phyloP scores from a whole-genome alignment of 768 basidiomycete genomes.

The Tulasnella calospora region DNA sequence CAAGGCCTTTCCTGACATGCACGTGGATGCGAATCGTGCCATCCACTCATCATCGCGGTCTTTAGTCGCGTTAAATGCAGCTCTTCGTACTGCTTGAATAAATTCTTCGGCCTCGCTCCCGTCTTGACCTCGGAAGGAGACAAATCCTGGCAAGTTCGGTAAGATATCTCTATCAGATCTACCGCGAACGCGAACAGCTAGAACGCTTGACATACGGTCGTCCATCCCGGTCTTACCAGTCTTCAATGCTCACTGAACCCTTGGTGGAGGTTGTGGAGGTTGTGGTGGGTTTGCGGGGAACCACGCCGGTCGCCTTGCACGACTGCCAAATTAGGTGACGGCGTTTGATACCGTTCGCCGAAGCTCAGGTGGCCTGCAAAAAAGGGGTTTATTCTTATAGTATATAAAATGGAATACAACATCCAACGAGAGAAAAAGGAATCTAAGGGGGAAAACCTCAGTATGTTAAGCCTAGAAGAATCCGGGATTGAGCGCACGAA shows the following conservation, averaged over 20 bases:
- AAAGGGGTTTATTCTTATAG: too few species aligned
- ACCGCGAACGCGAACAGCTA: background rate
- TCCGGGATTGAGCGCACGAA: too few species aligned
- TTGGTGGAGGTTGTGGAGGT: background rate
- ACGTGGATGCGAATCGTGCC: background rate
- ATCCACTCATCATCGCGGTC: background rate
- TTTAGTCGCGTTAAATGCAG: background rate
- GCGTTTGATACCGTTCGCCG: too few species aligned
- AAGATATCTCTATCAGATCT: too few species aligned
- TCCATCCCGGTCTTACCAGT: background rate
- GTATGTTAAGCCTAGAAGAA: too few species aligned
- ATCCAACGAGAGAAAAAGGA: too few species aligned
- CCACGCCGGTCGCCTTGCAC: background rate
- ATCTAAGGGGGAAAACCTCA: too few species aligned
- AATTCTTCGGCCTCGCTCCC: background rate
- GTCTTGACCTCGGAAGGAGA: background rate
- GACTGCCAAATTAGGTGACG: too few species aligned
- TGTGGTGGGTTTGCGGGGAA: background rate
- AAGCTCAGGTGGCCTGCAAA: too few species aligned
- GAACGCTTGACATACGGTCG: background rate
- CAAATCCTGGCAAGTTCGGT: background rate
- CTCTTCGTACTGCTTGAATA: background rate
- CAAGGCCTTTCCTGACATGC: background rate
- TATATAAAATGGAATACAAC: too few species aligned
- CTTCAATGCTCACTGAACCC: background rate